Percentiles rank a stretch among this genome's conserved stretches.
Conservation (phyloP, 768 basidiomycete species). For the Pisolithus albus region DNA sequence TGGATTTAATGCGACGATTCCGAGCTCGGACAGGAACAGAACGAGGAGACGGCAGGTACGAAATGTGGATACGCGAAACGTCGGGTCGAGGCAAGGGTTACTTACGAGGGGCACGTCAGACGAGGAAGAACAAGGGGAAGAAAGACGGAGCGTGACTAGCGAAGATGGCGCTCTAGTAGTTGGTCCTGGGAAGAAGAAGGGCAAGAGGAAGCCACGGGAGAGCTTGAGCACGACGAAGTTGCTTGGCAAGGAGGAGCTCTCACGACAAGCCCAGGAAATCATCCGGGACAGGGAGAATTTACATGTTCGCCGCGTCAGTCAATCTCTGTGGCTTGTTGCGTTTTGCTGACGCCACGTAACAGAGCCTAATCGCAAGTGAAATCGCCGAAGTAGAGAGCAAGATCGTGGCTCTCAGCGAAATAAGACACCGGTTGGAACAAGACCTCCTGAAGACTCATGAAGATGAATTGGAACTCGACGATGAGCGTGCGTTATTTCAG, state of each 20-base stretch:
- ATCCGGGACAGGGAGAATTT: conserved; percentile 88
- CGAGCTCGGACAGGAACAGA: conserved; percentile 76
- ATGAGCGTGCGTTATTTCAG: conserved; percentile 64
- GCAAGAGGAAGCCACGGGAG: conserved; percentile 48
- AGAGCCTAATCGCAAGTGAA: conserved; percentile 84
- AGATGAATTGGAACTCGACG: conserved; percentile 94
- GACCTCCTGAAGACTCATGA: conserved; percentile 85
- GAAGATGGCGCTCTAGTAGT: conserved; percentile 74
- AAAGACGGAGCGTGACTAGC: conserved; percentile 51
- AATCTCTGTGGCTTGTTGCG: conserved; percentile 3
- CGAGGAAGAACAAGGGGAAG: conserved; percentile 33
- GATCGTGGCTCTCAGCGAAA: conserved; percentile 77
- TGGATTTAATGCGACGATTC: conserved; percentile 94
- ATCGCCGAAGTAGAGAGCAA: conserved; percentile 85
- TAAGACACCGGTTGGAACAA: conserved; percentile 72
- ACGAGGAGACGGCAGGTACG: conserved; percentile 72
- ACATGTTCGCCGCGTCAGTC: conserved; percentile 69
- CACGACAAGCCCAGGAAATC: conserved; percentile 81
- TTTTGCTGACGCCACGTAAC: conserved; percentile 7
- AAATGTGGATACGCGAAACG: conserved; percentile 65
- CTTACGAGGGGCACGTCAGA: conserved; percentile 65
- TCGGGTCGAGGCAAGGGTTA: conserved; percentile 78
- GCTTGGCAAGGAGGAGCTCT: conserved; percentile 79
- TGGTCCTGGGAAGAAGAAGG: conserved; percentile 25
- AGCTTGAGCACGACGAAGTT: conserved; percentile 63